A percentile compares a stretch with the other conserved stretches of the same genome.
These are phyloP conservation scores for Colletotrichum cordylinicola DNA, from an alignment of 2,329 filamentous ascomycete species.

Conservation along the genomic window DNA sequence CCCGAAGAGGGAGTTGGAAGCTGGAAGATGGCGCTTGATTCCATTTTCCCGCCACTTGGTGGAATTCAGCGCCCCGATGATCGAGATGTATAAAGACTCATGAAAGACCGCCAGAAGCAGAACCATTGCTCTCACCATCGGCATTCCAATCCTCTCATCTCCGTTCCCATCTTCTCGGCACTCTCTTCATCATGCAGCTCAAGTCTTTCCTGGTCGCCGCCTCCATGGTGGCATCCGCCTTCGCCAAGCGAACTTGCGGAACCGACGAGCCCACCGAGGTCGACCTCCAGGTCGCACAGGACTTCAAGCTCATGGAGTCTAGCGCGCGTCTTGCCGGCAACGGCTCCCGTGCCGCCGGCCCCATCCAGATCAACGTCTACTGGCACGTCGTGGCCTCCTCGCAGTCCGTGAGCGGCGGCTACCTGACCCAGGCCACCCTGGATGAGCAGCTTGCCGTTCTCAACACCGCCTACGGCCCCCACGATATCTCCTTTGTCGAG, in stretches of 20 bases:
- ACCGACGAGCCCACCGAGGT: slow-evolving; percentile 7
- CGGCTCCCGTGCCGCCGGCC: slow-evolving; percentile 23
- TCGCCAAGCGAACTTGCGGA: slow-evolving; percentile 19
- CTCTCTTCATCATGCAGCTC: slow-evolving; percentile 12
- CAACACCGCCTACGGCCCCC: slow-evolving; percentile 48
- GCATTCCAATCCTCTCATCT: background rate
- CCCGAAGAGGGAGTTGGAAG: background rate
- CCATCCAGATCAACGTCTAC: slow-evolving; percentile 43
- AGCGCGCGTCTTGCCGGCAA: slow-evolving; percentile 21
- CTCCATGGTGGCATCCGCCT: slow-evolving; percentile 10
- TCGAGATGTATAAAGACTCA: background rate
- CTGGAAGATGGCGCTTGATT: background rate
- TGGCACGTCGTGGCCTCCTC: slow-evolving; percentile 41
- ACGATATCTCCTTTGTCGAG: slow-evolving; percentile 51
- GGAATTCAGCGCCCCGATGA: background rate
- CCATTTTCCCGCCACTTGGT: background rate
- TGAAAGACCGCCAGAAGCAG: slow-evolving; percentile 19
- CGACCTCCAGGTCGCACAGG: slow-evolving; percentile 6
- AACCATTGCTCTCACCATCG: slow-evolving; percentile 42
- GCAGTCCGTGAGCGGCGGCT: slow-evolving; percentile 34
- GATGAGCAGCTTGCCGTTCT: slow-evolving; percentile 47
- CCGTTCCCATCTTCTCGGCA: background rate
- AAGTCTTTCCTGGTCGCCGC: slow-evolving; percentile 16
- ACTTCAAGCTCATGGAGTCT: slow-evolving; percentile 4
- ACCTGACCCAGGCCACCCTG: slow-evolving; percentile 37